Conservation (phyloP, 306 rosid species). For the Cicer arietinum region DNA sequence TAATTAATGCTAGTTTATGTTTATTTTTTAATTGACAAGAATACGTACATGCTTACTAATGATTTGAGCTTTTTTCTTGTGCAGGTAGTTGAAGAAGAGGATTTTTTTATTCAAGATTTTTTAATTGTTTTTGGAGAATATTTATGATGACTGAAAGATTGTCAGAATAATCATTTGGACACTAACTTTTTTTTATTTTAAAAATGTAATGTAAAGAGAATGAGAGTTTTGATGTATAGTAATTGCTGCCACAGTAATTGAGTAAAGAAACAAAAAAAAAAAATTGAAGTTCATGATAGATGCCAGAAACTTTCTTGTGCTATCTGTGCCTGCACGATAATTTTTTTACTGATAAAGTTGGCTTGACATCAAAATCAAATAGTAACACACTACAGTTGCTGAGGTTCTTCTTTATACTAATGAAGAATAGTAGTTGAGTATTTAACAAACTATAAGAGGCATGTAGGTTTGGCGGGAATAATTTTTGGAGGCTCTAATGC, state of each 20-base stretch:
- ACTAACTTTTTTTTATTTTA: conserved; percentile 42
- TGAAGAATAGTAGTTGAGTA: conserved; percentile 36
- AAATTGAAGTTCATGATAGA: conserved; percentile 31
- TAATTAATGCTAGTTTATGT: conserved; percentile 30
- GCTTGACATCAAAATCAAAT: conserved; percentile 41
- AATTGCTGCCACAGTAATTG: conserved; percentile 46
- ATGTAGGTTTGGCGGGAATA: conserved; percentile 39
- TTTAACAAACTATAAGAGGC: conserved; percentile 37
- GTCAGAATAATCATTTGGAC: conserved; percentile 68
- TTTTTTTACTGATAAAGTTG: conserved; percentile 46
- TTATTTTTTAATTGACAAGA: conserved; percentile 34
- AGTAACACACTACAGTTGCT: conserved; percentile 8
- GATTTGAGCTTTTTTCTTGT: conserved; percentile 40
- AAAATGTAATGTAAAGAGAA: conserved; percentile 49
- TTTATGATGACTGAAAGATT: conserved; percentile 62
- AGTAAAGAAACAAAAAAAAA: background rate
- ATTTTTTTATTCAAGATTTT: conserved; percentile 72
- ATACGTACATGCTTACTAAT: conserved; percentile 44
- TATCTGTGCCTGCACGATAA: conserved; percentile 39
- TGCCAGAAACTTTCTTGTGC: conserved; percentile 41
- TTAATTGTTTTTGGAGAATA: conserved; percentile 60
- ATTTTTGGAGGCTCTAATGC: conserved; percentile 39
- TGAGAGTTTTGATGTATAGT: conserved; percentile 54
- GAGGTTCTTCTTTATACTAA: conserved; percentile 32
- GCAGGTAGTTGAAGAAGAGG: conserved; percentile 72